These are phyloP conservation scores for Thermochaetoides dissita DNA, from an alignment of 2,329 filamentous ascomycete species.

Conservation along the genomic window DNA sequence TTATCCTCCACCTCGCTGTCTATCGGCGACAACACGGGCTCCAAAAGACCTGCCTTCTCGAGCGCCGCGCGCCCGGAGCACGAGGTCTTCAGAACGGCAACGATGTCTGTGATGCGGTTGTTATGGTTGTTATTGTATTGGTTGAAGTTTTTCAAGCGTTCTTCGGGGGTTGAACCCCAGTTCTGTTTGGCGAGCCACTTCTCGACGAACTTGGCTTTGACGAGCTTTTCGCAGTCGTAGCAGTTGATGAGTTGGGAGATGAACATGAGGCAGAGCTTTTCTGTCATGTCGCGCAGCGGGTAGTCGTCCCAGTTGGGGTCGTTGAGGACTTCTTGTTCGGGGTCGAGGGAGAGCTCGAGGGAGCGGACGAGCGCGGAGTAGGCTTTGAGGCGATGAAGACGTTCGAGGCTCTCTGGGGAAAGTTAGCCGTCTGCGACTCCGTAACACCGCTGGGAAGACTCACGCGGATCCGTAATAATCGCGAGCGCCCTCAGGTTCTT, in stretches of 20 bases:
- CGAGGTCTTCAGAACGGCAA: conserved; percentile 33
- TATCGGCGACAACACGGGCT: conserved; percentile 20
- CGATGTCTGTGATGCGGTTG: conserved; percentile 41
- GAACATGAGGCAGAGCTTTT: conserved; percentile 46
- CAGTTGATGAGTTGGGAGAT: conserved; percentile 44
- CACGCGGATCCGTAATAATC: conserved; percentile 38
- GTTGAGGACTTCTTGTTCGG: conserved; percentile 36
- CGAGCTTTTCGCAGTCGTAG: conserved; percentile 41
- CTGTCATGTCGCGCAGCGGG: conserved; percentile 45
- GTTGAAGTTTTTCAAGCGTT: conserved; percentile 39
- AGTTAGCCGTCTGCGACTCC: conserved; percentile 8
- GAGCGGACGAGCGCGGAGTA: conserved; percentile 47
- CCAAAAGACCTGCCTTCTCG: conserved; percentile 32
- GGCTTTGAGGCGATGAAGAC: conserved; percentile 35
- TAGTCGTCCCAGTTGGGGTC: conserved; percentile 50
- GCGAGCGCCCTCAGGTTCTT: conserved; percentile 41
- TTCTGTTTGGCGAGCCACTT: conserved; percentile 62
- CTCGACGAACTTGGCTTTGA: conserved; percentile 52
- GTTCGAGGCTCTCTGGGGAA: conserved; percentile 26
- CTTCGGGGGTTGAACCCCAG: conserved; percentile 45
- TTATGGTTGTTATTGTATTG: conserved; percentile 34
- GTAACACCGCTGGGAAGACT: conserved; percentile 16
- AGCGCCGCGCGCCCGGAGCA: conserved; percentile 37
- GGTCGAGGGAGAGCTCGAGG: conserved; percentile 41
- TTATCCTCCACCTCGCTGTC: conserved; percentile 13